Evolutionary conservation across 2,329 filamentous ascomycete species (phyloP), one percentile per base, ranked within the genome.

Genomic region (Harringtonia aguacate): DNA sequence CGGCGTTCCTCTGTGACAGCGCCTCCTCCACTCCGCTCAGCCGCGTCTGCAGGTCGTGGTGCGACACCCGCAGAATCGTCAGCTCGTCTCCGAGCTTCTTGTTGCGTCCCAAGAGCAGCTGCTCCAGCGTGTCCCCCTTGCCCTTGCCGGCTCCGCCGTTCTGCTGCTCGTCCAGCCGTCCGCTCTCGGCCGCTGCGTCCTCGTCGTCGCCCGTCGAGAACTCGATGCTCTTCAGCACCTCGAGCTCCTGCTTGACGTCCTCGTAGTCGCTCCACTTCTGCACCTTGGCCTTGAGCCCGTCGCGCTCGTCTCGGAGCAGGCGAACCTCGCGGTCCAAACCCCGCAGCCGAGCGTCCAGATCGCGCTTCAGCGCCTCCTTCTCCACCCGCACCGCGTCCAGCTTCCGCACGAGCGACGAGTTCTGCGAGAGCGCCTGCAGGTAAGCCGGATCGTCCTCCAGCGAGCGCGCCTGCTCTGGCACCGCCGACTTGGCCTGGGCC

Each of bases 191-290:
- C 9, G 71, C n/a, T n/a, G n/a, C 66, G 2, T 84, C 80, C 38
- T 89, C 85, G 48, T 94, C 88, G 49, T 90, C 85, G 8, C 86
- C 89, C 1, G 86, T 90, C 2, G 90, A 86, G 55, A 98, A 95
- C 60, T 98, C 92, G 54, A 98, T 95, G 53, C 90, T 94, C 75
- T 95, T 95, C 48, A 98, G 76, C 48, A 97, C 89, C 56, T 97
- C 90, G 4, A 98, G 73, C 62, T 98, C 94, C 51, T 94, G 86
- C 64, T 92, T 95, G 39, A 98, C 79, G 47, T 97, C 90, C 29
- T 97, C 89, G 59, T 98, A 98, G 60, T 98, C 92, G 52, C 79
- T 79, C 79, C 86, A 94, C 59, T 85, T 94, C 50, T 87, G 80
- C 4, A 97, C 76, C 64, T 92, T 95, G 31, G 72, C 68, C 57